These are phyloP conservation scores for Vitis hybrid DNA, from an alignment of 177 flowering plant genomes.

Conservation along the genomic window DNA sequence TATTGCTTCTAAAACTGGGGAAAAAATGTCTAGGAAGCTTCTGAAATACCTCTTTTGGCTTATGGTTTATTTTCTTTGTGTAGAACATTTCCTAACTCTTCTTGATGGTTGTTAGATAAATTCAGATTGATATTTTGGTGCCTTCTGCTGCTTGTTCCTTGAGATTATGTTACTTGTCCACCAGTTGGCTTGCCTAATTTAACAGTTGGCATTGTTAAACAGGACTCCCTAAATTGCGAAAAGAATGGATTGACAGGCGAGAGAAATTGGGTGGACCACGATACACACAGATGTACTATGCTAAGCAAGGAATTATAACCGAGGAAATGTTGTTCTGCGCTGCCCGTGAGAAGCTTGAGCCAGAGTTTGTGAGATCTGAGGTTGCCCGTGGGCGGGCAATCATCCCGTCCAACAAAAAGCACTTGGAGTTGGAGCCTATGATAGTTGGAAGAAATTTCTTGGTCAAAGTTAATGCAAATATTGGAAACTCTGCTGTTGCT, in stretches of 20 bases:
- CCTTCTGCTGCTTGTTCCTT: background rate
- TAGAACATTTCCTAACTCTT: too few relatives aligned
- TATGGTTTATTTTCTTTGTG: too few relatives aligned
- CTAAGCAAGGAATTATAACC: slow-evolving; percentile 92
- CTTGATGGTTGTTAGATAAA: too few relatives aligned
- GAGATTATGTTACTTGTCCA: background rate
- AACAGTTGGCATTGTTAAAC: slow-evolving; percentile 9
- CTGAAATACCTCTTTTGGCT: too few relatives aligned
- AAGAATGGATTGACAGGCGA: slow-evolving; percentile 87
- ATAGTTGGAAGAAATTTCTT: slow-evolving; percentile 93
- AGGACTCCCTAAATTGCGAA: slow-evolving; percentile 94
- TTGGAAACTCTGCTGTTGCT: slow-evolving; percentile 94
- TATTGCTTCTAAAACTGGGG: too few relatives aligned
- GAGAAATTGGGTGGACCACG: slow-evolving; percentile 77
- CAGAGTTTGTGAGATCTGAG: slow-evolving; percentile 95
- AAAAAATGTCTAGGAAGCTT: too few relatives aligned
- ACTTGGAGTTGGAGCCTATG: slow-evolving; percentile 96
- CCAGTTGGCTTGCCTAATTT: background rate
- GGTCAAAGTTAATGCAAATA: slow-evolving; percentile 98
- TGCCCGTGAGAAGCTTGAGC: slow-evolving; percentile 91
- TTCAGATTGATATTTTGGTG: too few relatives aligned
- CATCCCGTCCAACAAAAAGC: slow-evolving; percentile 98
- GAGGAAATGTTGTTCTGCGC: slow-evolving; percentile 98
- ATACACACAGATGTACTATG: slow-evolving; percentile 96
- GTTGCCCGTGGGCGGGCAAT: slow-evolving; percentile 99